Base-by-base conservation (phyloP, 108 stramenopile genomes). In the Mayamaea pseudoterrestris region DNA sequence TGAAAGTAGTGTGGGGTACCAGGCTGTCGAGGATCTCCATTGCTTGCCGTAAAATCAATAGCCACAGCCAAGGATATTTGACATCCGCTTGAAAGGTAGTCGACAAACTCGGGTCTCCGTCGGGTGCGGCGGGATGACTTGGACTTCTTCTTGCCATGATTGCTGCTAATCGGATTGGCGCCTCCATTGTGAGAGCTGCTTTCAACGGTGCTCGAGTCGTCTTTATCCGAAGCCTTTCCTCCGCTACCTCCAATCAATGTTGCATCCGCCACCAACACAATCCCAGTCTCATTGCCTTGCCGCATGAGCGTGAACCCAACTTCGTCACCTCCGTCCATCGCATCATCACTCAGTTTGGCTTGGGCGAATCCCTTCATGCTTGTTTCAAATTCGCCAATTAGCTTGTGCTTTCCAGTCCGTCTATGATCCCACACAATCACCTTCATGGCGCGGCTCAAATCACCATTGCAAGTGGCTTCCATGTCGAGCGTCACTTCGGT, bases 11-110 rank as follows among this genome's bases (percentile, higher is more conserved):
- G 88, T 14, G 80, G 73, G 21, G 88, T 84, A 0, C 80, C 83
- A 23, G 71, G 62, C 36, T 75, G 53, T 41, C 70, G 37, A 22
- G 90, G 90, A 54, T 80, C 80, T 8, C 94, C 94, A 68, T 96
- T 96, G 37, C 77, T 80, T 27, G 83, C 90, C 5, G 94, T 93
- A 51, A 91, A 96, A 58, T 96, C 95, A 44, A 96, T 78, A 4
- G 92, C 95, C 11, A 96, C 88, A 25, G 67, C 73, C 52, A 86
- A 36, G 46, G 57, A 73, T 18, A 86, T 63, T 63, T 78, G 68
- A 50, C 79, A 81, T 39, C 80, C 80, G 14, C 79, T 77, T 0
- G 69, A 65, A 8, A 86, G 34, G 27, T 86, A 86, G 63, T 86
- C 79, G 26, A 86, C 59, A 61, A 86, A 86, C 23, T 66, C 60